phyloP scores from a whole-genome alignment of 306 rosid genomes.

The Quercus suber region DNA sequence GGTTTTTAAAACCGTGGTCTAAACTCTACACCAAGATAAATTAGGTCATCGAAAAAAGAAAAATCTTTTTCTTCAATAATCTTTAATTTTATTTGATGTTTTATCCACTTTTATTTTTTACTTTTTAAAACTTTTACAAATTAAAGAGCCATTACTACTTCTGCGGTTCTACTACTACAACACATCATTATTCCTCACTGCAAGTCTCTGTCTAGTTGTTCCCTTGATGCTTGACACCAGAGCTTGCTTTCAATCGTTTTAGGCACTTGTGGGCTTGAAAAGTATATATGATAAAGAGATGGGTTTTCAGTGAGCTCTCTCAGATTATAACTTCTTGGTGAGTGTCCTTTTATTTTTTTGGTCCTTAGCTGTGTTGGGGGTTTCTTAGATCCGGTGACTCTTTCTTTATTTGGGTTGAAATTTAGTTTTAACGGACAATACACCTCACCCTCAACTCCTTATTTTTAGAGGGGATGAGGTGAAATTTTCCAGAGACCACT shows the following conservation, averaged over 20 bases:
- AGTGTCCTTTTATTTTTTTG: constrained; percentile 13
- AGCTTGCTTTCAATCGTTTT: constrained; percentile 57
- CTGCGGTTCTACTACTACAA: too few relatives aligned
- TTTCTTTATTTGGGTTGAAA: too few relatives aligned
- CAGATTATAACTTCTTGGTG: constrained; percentile 29
- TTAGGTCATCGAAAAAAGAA: too few relatives aligned
- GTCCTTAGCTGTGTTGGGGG: constrained; percentile 18
- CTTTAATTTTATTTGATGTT: too few relatives aligned
- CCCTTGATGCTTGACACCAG: constrained; percentile 69
- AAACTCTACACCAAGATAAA: too few relatives aligned
- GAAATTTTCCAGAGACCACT: too few relatives aligned
- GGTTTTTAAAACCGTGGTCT: too few relatives aligned
- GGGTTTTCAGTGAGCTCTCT: constrained; percentile 27
- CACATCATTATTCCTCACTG: constrained; percentile 48
- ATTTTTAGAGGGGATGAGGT: too few relatives aligned
- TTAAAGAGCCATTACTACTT: constrained; percentile 29
- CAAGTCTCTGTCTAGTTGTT: constrained; percentile 48
- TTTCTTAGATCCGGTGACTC: not conserved
- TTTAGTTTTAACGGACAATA: too few relatives aligned
- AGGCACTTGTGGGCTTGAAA: constrained; percentile 25
- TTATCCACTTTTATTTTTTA: too few relatives aligned
- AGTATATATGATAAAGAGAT: constrained; percentile 11
- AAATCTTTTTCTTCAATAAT: too few relatives aligned
- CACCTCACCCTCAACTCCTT: too few relatives aligned
- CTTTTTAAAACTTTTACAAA: constrained; percentile 20